Percentiles rank a stretch among this genome's conserved stretches.
Conservation (phyloP, 208 protist genomes). For the Phytomonas serpens region DNA sequence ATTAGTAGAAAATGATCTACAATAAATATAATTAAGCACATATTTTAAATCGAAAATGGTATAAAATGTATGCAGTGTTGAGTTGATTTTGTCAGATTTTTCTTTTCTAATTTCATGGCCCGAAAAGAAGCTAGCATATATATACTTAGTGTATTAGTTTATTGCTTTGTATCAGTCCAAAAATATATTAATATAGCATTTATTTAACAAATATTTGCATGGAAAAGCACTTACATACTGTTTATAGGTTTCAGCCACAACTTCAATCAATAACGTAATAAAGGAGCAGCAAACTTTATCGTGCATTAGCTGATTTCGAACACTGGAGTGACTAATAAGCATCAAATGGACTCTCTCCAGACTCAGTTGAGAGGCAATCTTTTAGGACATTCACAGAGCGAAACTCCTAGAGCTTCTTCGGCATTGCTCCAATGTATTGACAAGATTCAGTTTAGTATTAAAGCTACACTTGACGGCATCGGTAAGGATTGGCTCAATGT, state of each 20-base stretch:
- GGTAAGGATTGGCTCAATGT: constrained; percentile 65
- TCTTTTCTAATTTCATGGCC: not conserved
- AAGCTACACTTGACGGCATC: constrained; percentile 27
- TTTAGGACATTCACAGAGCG: not conserved
- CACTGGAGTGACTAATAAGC: not conserved
- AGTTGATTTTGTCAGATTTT: not conserved
- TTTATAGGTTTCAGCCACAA: not conserved
- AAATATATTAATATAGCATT: not conserved
- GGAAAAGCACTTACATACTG: not conserved
- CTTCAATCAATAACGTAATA: not conserved
- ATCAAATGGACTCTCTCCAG: not conserved
- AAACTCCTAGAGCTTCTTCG: not conserved
- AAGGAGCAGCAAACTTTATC: not conserved
- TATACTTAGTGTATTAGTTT: not conserved
- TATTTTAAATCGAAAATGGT: not conserved
- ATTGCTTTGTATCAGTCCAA: not conserved
- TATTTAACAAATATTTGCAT: not conserved
- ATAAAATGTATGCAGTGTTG: not conserved
- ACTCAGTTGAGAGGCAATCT: not conserved
- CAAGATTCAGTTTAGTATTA: constrained; percentile 29
- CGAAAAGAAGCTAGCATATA: not conserved
- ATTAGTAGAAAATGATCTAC: not conserved
- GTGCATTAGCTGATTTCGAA: not conserved
- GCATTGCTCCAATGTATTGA: constrained; percentile 1
- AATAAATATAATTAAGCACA: not conserved